phyloP scores from a whole-genome alignment of 2,329 filamentous ascomycete genomes.

The Chaetomium globosum region DNA sequence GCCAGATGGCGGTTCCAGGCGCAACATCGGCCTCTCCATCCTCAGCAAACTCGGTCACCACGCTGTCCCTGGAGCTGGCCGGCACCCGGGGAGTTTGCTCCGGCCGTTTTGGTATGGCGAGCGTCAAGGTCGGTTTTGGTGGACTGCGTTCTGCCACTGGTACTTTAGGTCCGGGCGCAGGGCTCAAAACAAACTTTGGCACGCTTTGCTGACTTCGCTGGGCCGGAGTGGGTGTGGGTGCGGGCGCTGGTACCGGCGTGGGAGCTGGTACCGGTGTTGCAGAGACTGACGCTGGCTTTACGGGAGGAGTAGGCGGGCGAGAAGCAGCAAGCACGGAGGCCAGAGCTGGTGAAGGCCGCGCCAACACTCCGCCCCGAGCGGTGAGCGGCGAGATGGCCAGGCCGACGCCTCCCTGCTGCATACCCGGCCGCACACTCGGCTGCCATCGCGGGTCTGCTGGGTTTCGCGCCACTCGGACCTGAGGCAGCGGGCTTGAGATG shows the following conservation, averaged over 20 bases:
- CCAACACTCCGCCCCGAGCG: slow-evolving; percentile 20
- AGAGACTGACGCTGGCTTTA: slow-evolving; percentile 25
- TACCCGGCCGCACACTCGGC: slow-evolving; percentile 2
- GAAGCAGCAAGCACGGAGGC: slow-evolving; percentile 16
- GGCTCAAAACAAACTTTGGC: slow-evolving; percentile 31
- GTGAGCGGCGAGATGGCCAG: slow-evolving; percentile 26
- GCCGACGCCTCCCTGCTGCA: slow-evolving; percentile 13
- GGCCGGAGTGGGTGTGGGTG: slow-evolving; percentile 13
- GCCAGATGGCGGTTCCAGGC: slow-evolving; percentile 52
- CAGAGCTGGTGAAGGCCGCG: slow-evolving; percentile 5
- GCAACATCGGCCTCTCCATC: slow-evolving; percentile 46
- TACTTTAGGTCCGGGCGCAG: slow-evolving; percentile 28
- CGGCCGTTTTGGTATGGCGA: slow-evolving; percentile 42
- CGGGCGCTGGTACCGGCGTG: slow-evolving; percentile 30
- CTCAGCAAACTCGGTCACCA: slow-evolving; percentile 58
- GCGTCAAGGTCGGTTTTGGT: slow-evolving; percentile 49
- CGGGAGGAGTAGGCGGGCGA: slow-evolving; percentile 8
- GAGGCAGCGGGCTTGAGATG: slow-evolving; percentile 48
- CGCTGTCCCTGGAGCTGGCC: slow-evolving; percentile 44
- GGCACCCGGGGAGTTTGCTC: slow-evolving; percentile 20
- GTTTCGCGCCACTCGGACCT: slow-evolving; percentile 36
- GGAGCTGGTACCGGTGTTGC: slow-evolving; percentile 25
- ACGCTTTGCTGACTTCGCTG: slow-evolving; percentile 8
- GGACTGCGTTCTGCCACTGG: slow-evolving; percentile 33
- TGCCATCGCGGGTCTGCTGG: slow-evolving; percentile 23